Evolutionary conservation across 768 basidiomycete genomes (phyloP).

Genomic region (Mycena chlorophos): DNA sequence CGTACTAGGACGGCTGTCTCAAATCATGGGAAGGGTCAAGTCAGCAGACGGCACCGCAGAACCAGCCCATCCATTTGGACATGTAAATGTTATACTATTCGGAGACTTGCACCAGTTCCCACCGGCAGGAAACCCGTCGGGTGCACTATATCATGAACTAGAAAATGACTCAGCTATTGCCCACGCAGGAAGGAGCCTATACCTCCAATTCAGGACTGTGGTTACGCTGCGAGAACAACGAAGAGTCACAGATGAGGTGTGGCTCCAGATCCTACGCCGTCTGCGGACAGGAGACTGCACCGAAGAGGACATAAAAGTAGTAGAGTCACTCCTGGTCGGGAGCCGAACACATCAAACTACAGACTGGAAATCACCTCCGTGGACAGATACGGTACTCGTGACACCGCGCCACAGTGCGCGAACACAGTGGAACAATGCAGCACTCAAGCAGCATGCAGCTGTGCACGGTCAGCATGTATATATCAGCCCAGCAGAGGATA

Average conservation of each 20-base stretch:
- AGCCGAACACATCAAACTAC: too few relatives aligned
- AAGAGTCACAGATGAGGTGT: constrained; percentile 30
- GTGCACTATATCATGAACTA: constrained; percentile 24
- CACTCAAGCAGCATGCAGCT: not conserved
- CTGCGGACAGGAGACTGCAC: constrained; percentile 30
- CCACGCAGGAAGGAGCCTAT: constrained; percentile 29
- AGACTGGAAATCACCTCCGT: not conserved
- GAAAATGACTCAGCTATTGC: constrained; percentile 3
- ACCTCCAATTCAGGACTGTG: constrained; percentile 32
- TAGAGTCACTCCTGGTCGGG: constrained; percentile 23
- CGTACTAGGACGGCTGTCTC: constrained; percentile 24
- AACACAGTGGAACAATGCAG: not conserved
- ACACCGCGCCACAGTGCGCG: constrained; percentile 1
- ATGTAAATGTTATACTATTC: constrained; percentile 39
- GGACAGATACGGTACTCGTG: constrained; percentile 3
- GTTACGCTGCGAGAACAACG: constrained; percentile 40
- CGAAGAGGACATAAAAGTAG: constrained; percentile 28
- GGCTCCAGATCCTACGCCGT: constrained; percentile 31
- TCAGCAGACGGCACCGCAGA: constrained; percentile 4
- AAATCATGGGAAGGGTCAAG: constrained; percentile 17
- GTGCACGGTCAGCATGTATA: not conserved
- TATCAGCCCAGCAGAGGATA: not conserved
- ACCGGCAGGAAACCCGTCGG: constrained; percentile 30
- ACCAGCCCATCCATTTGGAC: constrained; percentile 31
- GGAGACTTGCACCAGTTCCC: constrained; percentile 51